Evolutionary conservation across 1,284 basidiomycete species (phyloP).

Genomic region (Ganoderma sp.): DNA sequence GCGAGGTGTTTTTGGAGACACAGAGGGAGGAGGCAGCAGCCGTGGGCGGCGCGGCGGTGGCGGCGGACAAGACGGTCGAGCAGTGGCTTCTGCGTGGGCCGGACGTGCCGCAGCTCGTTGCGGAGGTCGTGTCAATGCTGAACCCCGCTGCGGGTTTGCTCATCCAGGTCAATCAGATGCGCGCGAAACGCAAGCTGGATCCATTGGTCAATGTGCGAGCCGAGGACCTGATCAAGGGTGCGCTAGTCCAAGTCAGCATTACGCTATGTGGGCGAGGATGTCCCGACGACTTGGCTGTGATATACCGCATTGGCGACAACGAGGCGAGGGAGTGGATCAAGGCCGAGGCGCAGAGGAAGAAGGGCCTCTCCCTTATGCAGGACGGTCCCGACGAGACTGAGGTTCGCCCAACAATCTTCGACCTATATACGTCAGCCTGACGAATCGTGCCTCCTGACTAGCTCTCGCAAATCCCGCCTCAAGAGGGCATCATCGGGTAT

Average conservation of each 20-base stretch:
- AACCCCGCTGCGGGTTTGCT: constrained; percentile 53
- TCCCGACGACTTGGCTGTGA: constrained; percentile 73
- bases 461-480: constrained; percentile 52
- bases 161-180: constrained; percentile 61
- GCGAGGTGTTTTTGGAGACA: constrained; percentile 54
- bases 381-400: constrained; percentile 46
- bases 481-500: constrained; percentile 70
- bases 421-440: neutral
- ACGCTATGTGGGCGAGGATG: constrained; percentile 69
- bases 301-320: constrained; percentile 65
- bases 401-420: constrained; percentile 41
- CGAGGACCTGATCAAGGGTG: constrained; percentile 57
- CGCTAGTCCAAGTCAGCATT: constrained; percentile 69
- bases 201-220: constrained; percentile 46
- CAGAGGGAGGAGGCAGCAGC: constrained; percentile 42
- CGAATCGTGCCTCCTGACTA: constrained; percentile 35
- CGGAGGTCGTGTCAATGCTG: constrained; percentile 48
- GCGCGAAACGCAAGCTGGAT: constrained; percentile 57
- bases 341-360: constrained; percentile 40
- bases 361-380: constrained; percentile 23
- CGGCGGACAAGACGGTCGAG: constrained; percentile 26
- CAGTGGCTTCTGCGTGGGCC: constrained; percentile 76
- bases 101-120: constrained; percentile 52
- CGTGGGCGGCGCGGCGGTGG: neutral
- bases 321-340: constrained; percentile 54